Conservation (phyloP, 2,329 filamentous ascomycete species). For the Talaromyces sp. region DNA sequence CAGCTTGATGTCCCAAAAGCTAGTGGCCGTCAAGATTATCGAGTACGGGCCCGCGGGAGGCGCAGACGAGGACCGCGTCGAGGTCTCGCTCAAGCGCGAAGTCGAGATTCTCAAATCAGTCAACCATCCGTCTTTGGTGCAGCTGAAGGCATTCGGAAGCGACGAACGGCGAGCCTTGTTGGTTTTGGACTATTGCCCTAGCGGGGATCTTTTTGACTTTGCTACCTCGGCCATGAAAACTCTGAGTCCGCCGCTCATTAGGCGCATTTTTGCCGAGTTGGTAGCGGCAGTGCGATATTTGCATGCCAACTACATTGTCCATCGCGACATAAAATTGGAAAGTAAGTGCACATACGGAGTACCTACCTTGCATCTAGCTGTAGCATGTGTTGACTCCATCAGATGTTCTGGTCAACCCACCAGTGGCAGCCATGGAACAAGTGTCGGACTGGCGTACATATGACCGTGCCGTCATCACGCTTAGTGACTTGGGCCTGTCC, state of each 20-base stretch:
- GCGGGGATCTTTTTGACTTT: conserved; percentile 91
- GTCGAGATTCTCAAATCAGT: conserved; percentile 88
- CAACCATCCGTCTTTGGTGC: conserved; percentile 82
- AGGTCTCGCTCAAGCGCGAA: conserved; percentile 90
- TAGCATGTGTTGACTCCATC: conserved; percentile 17
- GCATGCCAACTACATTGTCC: conserved; percentile 80
- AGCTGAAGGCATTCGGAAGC: conserved; percentile 86
- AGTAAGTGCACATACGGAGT: conserved; percentile 55
- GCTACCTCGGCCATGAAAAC: conserved; percentile 65
- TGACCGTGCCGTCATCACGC: conserved; percentile 76
- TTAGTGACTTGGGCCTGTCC: conserved; percentile 88
- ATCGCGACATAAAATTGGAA: conserved; percentile 96
- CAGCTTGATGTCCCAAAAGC: conserved; percentile 53
- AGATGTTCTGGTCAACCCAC: conserved; percentile 90
- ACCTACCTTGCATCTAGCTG: conserved; percentile 1
- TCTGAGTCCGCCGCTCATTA: conserved; percentile 62
- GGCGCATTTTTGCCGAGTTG: conserved; percentile 85
- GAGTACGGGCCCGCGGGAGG: conserved; percentile 92
- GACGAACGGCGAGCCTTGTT: conserved; percentile 77
- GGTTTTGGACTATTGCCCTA: conserved; percentile 86
- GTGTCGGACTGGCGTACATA: conserved; percentile 68
- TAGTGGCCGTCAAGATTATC: conserved; percentile 93
- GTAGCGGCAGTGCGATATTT: conserved; percentile 82
- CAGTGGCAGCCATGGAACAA: conserved; percentile 62
- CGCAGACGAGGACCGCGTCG: conserved; percentile 86